Conservation (phyloP, 169 alveolate species). For the Cyclospora cayetanensis region DNA sequence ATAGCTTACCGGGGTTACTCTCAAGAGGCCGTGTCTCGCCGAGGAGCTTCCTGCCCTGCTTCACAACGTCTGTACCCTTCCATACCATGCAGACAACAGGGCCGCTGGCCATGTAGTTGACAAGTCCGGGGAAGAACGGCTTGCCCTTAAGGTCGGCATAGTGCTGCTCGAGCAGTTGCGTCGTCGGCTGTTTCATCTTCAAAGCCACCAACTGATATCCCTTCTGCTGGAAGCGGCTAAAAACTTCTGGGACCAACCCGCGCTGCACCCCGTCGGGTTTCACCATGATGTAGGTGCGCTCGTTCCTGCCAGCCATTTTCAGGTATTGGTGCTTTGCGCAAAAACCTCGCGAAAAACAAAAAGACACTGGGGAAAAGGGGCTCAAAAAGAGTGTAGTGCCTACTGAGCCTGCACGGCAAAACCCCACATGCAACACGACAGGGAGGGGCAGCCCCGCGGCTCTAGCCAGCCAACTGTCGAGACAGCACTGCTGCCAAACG, state of each 20-base stretch:
- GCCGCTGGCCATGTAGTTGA: constrained; percentile 92
- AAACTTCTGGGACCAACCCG: constrained; percentile 95
- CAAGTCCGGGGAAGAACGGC: constrained; percentile 94
- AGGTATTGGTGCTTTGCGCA: too few relatives aligned
- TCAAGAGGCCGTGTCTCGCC: constrained; percentile 94
- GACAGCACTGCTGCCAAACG: too few relatives aligned
- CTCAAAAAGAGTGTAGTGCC: too few relatives aligned
- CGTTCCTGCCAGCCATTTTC: neutral
- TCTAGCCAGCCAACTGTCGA: too few relatives aligned
- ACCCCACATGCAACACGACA: too few relatives aligned
- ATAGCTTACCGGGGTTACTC: constrained; percentile 56
- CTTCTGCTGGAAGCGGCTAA: constrained; percentile 94
- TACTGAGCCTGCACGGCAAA: too few relatives aligned
- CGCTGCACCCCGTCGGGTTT: constrained; percentile 99
- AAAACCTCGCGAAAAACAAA: too few relatives aligned
- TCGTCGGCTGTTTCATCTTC: constrained; percentile 90
- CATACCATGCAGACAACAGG: constrained; percentile 96
- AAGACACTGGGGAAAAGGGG: too few relatives aligned
- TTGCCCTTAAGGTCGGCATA: constrained; percentile 94
- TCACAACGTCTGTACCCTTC: neutral
- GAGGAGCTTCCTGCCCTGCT: neutral
- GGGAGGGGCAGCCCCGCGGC: too few relatives aligned
- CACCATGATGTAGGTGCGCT: constrained; percentile 94
- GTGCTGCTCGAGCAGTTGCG: constrained; percentile 93
- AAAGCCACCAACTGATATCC: constrained; percentile 96